Percentiles rank a stretch among this genome's conserved stretches.
phyloP scores from a whole-genome alignment of 2,329 filamentous ascomycete species.

The Fusarium burgessii region DNA sequence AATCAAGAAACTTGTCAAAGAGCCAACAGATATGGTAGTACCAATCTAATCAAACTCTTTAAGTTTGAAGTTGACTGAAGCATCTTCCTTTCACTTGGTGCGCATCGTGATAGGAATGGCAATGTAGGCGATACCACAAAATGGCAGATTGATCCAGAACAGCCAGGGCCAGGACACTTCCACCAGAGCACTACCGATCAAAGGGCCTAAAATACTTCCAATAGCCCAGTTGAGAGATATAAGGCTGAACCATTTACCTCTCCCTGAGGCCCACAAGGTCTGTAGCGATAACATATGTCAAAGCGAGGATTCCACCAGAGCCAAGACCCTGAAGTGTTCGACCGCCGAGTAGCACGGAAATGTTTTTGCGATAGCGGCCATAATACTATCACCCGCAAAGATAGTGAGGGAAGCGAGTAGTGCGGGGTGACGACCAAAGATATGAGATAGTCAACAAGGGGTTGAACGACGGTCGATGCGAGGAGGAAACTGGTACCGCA shows the following conservation, averaged over 20 bases:
- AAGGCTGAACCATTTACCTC: constrained; percentile 55
- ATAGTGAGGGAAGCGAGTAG: constrained; percentile 35
- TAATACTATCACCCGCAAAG: constrained; percentile 38
- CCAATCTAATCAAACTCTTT: constrained; percentile 71
- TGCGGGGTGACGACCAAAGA: constrained; percentile 40
- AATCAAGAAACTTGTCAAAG: constrained; percentile 59
- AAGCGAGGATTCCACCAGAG: constrained; percentile 61
- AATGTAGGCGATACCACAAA: constrained; percentile 49
- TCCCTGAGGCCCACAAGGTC: constrained; percentile 60
- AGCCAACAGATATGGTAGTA: constrained; percentile 68
- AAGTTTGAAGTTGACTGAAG: constrained; percentile 24
- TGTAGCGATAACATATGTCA: constrained; percentile 60
- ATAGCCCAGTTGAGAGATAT: constrained; percentile 63
- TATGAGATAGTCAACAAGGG: constrained; percentile 41
- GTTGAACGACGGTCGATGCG: constrained; percentile 42
- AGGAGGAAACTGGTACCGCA: constrained; percentile 44
- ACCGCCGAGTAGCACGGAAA: constrained; percentile 56
- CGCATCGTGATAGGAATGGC: constrained; percentile 37
- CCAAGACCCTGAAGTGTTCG: constrained; percentile 65
- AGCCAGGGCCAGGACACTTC: constrained; percentile 71
- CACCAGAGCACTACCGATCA: constrained; percentile 66
- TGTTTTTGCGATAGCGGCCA: constrained; percentile 39
- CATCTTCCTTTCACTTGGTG: constrained; percentile 31
- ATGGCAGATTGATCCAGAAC: constrained; percentile 73
- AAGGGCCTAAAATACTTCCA: constrained; percentile 58